phyloP scores from a whole-genome alignment of 1,284 basidiomycete genomes.

The Pseudozyma sp. region DNA sequence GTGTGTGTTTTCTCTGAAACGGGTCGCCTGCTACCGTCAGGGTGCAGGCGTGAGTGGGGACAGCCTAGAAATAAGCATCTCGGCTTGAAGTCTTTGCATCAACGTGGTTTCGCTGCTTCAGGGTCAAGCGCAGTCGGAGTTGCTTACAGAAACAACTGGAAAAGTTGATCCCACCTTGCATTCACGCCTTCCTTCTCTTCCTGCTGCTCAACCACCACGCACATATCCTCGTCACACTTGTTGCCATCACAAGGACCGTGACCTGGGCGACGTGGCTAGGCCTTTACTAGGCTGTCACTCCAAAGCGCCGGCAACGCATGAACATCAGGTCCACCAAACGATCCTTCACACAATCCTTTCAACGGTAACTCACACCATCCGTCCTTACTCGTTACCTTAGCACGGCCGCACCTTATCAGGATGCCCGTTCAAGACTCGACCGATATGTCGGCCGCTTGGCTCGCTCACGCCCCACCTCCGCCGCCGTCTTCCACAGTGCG shows the following conservation, averaged over 20 bases:
- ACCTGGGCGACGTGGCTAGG: slow-evolving; percentile 8
- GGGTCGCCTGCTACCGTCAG: background rate
- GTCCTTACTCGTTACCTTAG: too few relatives aligned
- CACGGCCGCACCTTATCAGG: background rate
- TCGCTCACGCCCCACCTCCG: slow-evolving; percentile 57
- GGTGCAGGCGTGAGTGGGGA: too few relatives aligned
- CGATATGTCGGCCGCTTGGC: slow-evolving; percentile 56
- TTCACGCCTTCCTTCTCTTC: background rate
- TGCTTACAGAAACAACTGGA: background rate
- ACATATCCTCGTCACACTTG: background rate
- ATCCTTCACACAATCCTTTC: too few relatives aligned
- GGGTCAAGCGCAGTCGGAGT: background rate
- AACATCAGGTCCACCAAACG: background rate
- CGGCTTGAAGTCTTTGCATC: too few relatives aligned
- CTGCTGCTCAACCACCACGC: background rate
- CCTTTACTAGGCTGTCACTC: slow-evolving; percentile 2
- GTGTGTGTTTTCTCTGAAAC: background rate
- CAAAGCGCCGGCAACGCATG: slow-evolving; percentile 2
- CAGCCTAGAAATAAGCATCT: background rate
- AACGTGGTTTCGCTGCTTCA: too few relatives aligned
- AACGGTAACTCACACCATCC: too few relatives aligned
- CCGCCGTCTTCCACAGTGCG: slow-evolving; percentile 35
- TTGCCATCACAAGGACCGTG: slow-evolving; percentile 1
- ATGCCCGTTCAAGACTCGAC: slow-evolving; percentile 39
- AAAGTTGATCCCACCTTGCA: background rate